Conservation (phyloP, 768 basidiomycete species). For the Fomitopsis serialis region DNA sequence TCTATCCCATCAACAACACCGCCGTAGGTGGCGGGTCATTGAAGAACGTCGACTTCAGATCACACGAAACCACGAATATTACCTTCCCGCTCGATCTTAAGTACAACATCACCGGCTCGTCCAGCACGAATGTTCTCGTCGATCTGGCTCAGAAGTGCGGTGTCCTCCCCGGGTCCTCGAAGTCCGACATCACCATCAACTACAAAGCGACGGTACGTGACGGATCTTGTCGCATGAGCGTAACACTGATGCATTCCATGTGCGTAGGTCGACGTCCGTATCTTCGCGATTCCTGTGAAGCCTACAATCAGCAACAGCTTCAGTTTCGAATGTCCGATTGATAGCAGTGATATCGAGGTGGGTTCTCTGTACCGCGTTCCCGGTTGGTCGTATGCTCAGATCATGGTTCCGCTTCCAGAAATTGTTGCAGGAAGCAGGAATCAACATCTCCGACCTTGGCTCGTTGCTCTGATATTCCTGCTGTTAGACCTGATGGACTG, state of each 20-base stretch:
- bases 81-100: slow-evolving; percentile 70
- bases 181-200: slow-evolving; percentile 49
- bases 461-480: slow-evolving; percentile 1
- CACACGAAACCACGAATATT: slow-evolving; percentile 56
- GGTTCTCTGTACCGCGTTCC: slow-evolving; percentile 2
- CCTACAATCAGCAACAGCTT: slow-evolving; percentile 60
- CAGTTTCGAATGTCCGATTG: slow-evolving; percentile 61
- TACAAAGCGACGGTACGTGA: slow-evolving; percentile 61
- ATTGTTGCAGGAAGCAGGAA: slow-evolving; percentile 7
- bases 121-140: slow-evolving; percentile 45
- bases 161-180: slow-evolving; percentile 28
- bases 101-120: slow-evolving; percentile 53
- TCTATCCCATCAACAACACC: slow-evolving; percentile 72
- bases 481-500: background rate
- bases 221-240: background rate
- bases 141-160: slow-evolving; percentile 67
- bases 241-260: background rate
- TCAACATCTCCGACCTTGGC: slow-evolving; percentile 6
- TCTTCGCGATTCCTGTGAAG: slow-evolving; percentile 60
- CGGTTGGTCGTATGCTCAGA: background rate
- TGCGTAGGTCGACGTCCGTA: slow-evolving; percentile 53
- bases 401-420: background rate
- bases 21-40: slow-evolving; percentile 59
- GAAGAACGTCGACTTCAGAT: slow-evolving; percentile 35
- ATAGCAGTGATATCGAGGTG: slow-evolving; percentile 27